Percentiles rank a stretch among this genome's conserved stretches.
Evolutionary conservation across 371 early-diverging fungal species (phyloP).

Genomic region (Zychaea mexicana): DNA sequence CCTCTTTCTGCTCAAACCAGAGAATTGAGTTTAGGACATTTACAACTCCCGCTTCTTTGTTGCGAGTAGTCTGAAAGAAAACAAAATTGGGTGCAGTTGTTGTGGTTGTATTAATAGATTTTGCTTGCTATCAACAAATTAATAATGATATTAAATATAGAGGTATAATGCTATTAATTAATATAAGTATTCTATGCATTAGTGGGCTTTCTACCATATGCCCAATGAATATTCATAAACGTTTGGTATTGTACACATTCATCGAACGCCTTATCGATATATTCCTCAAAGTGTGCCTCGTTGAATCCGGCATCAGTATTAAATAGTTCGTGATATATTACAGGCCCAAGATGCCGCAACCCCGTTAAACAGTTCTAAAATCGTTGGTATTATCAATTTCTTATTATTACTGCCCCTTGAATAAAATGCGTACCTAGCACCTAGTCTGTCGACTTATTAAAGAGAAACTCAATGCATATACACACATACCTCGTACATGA

Average conservation of each 20-base stretch:
- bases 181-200: neutral
- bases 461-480: too few relatives aligned
- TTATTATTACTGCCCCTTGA: neutral
- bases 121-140: too few relatives aligned
- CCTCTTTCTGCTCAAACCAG: too few relatives aligned
- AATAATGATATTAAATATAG: neutral
- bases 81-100: too few relatives aligned
- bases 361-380: constrained; percentile 15
- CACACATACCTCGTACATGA: constrained; percentile 43
- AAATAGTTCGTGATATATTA: constrained; percentile 17
- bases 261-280: constrained; percentile 41
- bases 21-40: too few relatives aligned
- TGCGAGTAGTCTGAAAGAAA: too few relatives aligned
- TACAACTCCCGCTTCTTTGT: neutral
- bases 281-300: constrained; percentile 21
- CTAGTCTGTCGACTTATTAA: neutral
- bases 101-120: neutral
- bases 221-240: constrained; percentile 40
- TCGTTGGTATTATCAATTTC: neutral
- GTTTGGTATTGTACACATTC: constrained; percentile 47
- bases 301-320: constrained; percentile 21
- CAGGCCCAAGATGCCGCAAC: constrained; percentile 23
- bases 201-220: constrained; percentile 24
- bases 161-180: too few relatives aligned
- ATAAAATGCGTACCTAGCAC: neutral